A percentile compares a stretch with the other conserved stretches of the same genome.
Conservation (phyloP, 192 early-diverging fungal genomes). For the Chytriomyces sp. region DNA sequence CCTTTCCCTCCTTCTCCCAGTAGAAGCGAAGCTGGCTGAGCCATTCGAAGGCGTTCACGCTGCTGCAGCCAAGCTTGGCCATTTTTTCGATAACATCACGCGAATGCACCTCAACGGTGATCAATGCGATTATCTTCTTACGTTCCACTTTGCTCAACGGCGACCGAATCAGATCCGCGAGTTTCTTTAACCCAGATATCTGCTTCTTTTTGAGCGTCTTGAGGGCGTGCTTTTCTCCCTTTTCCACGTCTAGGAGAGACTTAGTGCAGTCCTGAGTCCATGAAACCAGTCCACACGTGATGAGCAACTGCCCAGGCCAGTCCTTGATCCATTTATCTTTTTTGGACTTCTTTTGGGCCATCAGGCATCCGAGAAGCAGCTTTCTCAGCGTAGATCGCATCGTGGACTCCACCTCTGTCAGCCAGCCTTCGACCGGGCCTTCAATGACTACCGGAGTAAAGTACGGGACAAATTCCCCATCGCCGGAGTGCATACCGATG, state of each 20-base stretch:
- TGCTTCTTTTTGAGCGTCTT: conserved; percentile 65
- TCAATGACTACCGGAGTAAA: conserved; percentile 55
- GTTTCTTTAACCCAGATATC: conserved; percentile 61
- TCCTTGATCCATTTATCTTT: conserved; percentile 70
- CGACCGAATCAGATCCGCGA: conserved; percentile 57
- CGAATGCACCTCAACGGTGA: conserved; percentile 68
- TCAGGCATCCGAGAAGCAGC: conserved; percentile 54
- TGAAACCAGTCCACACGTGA: conserved; percentile 59
- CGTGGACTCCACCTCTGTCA: conserved; percentile 57
- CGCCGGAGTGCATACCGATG: conserved; percentile 65
- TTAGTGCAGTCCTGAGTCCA: conserved; percentile 69
- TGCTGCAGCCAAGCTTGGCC: conserved; percentile 54
- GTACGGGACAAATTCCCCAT: conserved; percentile 69
- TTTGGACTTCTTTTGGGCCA: conserved; percentile 61
- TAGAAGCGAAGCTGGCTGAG: conserved; percentile 66
- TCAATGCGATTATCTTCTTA: conserved; percentile 66
- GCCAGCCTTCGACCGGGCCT: conserved; percentile 62
- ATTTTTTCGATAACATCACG: conserved; percentile 65
- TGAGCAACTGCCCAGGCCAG: conserved; percentile 65
- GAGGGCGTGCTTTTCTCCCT: conserved; percentile 63
- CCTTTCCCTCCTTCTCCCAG: conserved; percentile 66
- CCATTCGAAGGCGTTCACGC: conserved; percentile 65
- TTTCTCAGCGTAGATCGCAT: conserved; percentile 61
- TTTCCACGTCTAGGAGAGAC: conserved; percentile 59
- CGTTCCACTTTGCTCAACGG: conserved; percentile 66